A percentile compares a stretch with the other conserved stretches of the same genome.
phyloP scores from a whole-genome alignment of 2,329 filamentous ascomycete genomes.

The Alternaria tenuissima region DNA sequence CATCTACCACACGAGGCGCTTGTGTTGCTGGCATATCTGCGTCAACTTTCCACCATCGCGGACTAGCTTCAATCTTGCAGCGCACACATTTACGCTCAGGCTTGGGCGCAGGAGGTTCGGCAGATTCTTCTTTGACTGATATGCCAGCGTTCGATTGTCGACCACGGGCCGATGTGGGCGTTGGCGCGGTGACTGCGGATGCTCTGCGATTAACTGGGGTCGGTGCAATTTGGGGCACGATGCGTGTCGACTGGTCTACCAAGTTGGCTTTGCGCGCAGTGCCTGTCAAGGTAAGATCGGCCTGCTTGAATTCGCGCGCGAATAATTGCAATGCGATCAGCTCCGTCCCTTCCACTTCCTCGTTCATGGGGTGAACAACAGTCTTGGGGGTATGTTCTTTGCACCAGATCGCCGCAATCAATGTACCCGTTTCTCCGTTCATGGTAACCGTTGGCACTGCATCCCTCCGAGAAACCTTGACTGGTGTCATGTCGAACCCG shows the following conservation, averaged over 20 bases:
- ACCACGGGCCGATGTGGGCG: conserved; percentile 46
- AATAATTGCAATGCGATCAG: conserved; percentile 85
- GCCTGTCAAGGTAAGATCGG: conserved; percentile 86
- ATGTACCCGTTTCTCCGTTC: conserved; percentile 80
- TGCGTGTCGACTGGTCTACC: conserved; percentile 69
- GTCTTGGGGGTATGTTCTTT: conserved; percentile 81
- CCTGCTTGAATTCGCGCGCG: conserved; percentile 90
- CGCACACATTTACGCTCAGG: conserved; percentile 52
- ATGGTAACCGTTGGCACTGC: conserved; percentile 81
- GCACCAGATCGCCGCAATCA: conserved; percentile 90
- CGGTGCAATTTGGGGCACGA: conserved; percentile 45
- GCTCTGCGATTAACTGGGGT: conserved; percentile 51
- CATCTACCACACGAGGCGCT: conserved; percentile 29
- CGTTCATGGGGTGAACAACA: conserved; percentile 79
- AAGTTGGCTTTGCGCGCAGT: conserved; percentile 92
- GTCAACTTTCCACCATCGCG: conserved; percentile 61
- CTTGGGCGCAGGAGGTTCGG: conserved; percentile 40
- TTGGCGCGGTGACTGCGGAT: conserved; percentile 46
- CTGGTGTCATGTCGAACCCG: conserved; percentile 88
- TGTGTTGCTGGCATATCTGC: conserved; percentile 20
- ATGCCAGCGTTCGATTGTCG: conserved; percentile 48
- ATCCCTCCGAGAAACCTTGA: conserved; percentile 88
- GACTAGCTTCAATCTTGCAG: conserved; percentile 71
- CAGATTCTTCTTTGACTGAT: conserved; percentile 48
- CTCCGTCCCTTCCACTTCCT: conserved; percentile 74